A percentile compares a stretch with the other conserved stretches of the same genome.
Conservation (phyloP, 2,329 filamentous ascomycete species). For the Ilyonectria destructans region DNA sequence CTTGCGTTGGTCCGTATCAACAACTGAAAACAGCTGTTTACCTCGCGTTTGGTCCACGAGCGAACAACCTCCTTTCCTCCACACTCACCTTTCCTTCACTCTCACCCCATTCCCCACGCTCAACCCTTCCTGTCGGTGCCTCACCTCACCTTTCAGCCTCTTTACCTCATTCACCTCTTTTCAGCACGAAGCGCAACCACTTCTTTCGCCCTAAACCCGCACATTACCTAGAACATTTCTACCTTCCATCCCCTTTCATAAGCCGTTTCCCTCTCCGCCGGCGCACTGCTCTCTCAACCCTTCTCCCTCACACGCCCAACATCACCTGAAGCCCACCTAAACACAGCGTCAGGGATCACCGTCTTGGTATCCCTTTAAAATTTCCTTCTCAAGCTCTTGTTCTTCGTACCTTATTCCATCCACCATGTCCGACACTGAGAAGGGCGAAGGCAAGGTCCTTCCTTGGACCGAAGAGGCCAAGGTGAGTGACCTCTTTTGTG, state of each 20-base stretch:
- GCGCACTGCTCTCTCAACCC: not conserved
- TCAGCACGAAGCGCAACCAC: not conserved
- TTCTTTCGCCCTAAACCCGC: not conserved
- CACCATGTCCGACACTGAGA: slow-evolving; percentile 48
- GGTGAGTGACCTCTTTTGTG: slow-evolving; percentile 37
- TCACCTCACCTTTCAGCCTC: not conserved
- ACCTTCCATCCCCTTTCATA: not conserved
- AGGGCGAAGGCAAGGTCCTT: slow-evolving; percentile 41
- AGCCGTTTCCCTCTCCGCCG: too few species aligned
- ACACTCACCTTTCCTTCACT: not conserved
- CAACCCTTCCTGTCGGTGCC: not conserved
- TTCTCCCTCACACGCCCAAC: not conserved
- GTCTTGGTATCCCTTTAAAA: not conserved
- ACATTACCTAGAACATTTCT: not conserved
- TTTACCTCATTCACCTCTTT: not conserved
- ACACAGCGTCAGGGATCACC: not conserved
- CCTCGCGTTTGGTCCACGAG: not conserved
- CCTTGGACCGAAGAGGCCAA: slow-evolving; percentile 59
- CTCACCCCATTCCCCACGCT: not conserved
- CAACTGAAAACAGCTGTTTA: not conserved
- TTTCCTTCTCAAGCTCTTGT: not conserved
- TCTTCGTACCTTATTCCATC: not conserved
- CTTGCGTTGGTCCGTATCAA: not conserved
- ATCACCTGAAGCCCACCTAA: not conserved
- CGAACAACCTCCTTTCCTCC: not conserved